phyloP scores from a whole-genome alignment of 1,284 basidiomycete genomes.

The Leccinum colubrinum region DNA sequence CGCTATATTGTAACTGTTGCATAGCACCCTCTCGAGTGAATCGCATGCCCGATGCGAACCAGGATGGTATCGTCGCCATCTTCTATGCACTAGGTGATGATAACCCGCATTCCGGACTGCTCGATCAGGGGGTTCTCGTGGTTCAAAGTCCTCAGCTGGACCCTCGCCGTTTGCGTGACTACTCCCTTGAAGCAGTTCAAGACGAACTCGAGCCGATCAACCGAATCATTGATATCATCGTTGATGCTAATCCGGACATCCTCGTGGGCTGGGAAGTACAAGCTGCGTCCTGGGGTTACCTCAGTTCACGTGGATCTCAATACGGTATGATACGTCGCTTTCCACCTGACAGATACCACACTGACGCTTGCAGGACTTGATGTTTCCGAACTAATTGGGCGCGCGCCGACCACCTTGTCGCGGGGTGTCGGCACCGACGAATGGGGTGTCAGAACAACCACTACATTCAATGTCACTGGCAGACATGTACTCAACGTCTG shows the following conservation, averaged over 20 bases:
- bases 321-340: constrained; percentile 48
- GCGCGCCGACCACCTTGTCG: constrained; percentile 52
- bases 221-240: constrained; percentile 71
- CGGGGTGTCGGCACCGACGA: constrained; percentile 47
- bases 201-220: constrained; percentile 87
- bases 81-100: constrained; percentile 65
- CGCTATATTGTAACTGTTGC: background rate
- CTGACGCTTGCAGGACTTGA: constrained; percentile 55
- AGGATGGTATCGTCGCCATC: constrained; percentile 70
- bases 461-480: constrained; percentile 84
- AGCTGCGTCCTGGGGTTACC: constrained; percentile 87
- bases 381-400: constrained; percentile 64
- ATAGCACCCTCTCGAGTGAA: constrained; percentile 63
- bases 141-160: constrained; percentile 44
- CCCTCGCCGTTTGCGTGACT: constrained; percentile 41
- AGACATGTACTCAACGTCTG: constrained; percentile 92
- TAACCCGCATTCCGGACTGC: constrained; percentile 36
- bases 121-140: constrained; percentile 61
- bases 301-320: constrained; percentile 64
- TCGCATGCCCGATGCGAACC: constrained; percentile 68
- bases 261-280: constrained; percentile 93
- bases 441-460: constrained; percentile 77
- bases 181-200: constrained; percentile 55
- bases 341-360: background rate
- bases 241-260: constrained; percentile 88